Percentiles rank a stretch among this genome's conserved stretches.
These are phyloP conservation scores for Alternaria sp. DNA, from an alignment of 2,329 filamentous ascomycete species.

Conservation along the genomic window DNA sequence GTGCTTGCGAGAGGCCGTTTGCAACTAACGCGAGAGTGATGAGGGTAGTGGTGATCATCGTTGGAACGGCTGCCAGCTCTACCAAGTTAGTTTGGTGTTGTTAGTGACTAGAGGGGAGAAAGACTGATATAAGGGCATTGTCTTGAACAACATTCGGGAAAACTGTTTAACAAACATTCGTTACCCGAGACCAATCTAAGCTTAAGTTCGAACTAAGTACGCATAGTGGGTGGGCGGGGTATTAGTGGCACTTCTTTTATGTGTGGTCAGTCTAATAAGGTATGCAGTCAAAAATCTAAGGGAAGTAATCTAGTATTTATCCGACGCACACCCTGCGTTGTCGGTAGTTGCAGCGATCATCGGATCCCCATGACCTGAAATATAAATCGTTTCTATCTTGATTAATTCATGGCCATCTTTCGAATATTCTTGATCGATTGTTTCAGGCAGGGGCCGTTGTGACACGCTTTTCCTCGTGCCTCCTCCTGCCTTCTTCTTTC, in stretches of 20 bases:
- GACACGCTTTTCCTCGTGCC: slow-evolving; percentile 18
- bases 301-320: slow-evolving; percentile 18
- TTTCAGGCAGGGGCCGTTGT: not conserved
- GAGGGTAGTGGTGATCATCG: slow-evolving; percentile 31
- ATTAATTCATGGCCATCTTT: not conserved
- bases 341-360: slow-evolving; percentile 18
- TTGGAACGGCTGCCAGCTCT: not conserved
- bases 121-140: not conserved
- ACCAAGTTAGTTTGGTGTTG: not conserved
- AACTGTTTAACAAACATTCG: not conserved
- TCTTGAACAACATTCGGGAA: not conserved
- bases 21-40: slow-evolving; percentile 33
- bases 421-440: not conserved
- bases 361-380: not conserved
- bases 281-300: slow-evolving; percentile 7
- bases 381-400: not conserved
- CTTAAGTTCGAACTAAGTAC: not conserved
- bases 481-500: slow-evolving; percentile 31
- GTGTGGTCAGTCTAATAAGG: slow-evolving; percentile 1
- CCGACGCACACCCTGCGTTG: slow-evolving; percentile 6
- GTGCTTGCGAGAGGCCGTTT: slow-evolving; percentile 33
- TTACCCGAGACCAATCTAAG: not conserved
- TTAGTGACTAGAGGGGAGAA: not conserved
- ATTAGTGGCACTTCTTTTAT: not conserved
- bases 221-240: slow-evolving; percentile 17